phyloP scores from a whole-genome alignment of 2,329 filamentous ascomycete genomes.

The Hymenoscyphus fructigenus region DNA sequence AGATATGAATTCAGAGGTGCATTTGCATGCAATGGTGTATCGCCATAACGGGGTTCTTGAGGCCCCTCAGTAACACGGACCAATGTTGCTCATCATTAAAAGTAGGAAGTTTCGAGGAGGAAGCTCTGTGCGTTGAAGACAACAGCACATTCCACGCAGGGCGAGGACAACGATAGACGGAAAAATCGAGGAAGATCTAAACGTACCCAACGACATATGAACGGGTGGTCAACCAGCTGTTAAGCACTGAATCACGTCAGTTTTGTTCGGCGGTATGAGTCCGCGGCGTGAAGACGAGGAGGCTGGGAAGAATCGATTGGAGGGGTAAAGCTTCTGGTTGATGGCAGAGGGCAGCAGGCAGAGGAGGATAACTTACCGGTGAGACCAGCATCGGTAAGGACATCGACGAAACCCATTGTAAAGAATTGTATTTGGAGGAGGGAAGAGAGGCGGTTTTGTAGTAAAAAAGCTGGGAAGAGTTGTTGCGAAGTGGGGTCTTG shows the following conservation, averaged over 20 bases:
- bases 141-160: constrained; percentile 16
- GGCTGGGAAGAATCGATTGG: not conserved
- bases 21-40: constrained; percentile 68
- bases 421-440: constrained; percentile 9
- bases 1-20: constrained; percentile 66
- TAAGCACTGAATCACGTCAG: constrained; percentile 56
- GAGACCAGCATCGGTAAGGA: constrained; percentile 64
- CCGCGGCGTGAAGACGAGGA: not conserved
- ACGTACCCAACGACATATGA: constrained; percentile 82
- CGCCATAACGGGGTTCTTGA: constrained; percentile 89
- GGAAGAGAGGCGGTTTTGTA: not conserved
- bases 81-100: constrained; percentile 80
- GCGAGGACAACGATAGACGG: constrained; percentile 27
- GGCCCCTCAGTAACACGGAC: constrained; percentile 94
- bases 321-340: constrained; percentile 5
- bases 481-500: constrained; percentile 2
- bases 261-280: constrained; percentile 12
- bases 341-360: constrained; percentile 7
- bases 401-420: constrained; percentile 68
- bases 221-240: constrained; percentile 71
- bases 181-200: constrained; percentile 19
- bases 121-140: constrained; percentile 23
- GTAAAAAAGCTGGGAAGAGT: not conserved
- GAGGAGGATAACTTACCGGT: constrained; percentile 44
- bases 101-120: constrained; percentile 30